phyloP scores from a whole-genome alignment of 148 eudicot genomes.

The Salicornia ramosissima region DNA sequence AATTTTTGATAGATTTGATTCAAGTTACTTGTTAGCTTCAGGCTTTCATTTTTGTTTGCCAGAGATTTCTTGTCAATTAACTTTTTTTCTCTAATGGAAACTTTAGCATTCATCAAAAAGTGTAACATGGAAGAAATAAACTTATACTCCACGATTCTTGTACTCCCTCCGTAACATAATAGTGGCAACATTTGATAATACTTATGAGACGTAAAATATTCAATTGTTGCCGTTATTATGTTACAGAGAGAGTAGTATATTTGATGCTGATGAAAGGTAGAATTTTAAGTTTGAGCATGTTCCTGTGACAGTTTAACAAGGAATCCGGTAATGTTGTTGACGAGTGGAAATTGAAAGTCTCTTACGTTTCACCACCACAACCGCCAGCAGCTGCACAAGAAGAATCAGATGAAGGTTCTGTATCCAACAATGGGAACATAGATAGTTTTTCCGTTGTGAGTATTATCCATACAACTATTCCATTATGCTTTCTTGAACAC shows the following conservation, averaged over 20 bases:
- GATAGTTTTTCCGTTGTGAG: constrained; percentile 49
- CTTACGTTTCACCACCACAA: constrained; percentile 62
- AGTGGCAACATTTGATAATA: too few relatives aligned
- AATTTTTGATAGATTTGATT: too few relatives aligned
- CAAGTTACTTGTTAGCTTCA: too few relatives aligned
- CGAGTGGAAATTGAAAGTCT: constrained; percentile 76
- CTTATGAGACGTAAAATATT: too few relatives aligned
- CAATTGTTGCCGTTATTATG: too few relatives aligned
- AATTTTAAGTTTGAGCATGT: background rate
- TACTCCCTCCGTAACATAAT: too few relatives aligned
- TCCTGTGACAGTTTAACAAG: constrained; percentile 55
- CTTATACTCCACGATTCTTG: too few relatives aligned
- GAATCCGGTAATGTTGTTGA: constrained; percentile 75
- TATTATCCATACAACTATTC: constrained; percentile 18
- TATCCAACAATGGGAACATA: constrained; percentile 60
- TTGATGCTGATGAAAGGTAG: background rate
- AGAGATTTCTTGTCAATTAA: too few relatives aligned
- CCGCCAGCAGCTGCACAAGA: constrained; percentile 70
- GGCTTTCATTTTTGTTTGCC: too few relatives aligned
- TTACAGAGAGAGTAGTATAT: background rate
- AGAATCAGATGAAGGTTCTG: constrained; percentile 82
- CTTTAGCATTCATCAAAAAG: background rate
- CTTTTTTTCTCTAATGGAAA: too few relatives aligned
- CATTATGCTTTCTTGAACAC: background rate
- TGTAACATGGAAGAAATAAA: background rate